Base-by-base conservation (phyloP, 73 alveolate species). In the Diophrys sp. region DNA sequence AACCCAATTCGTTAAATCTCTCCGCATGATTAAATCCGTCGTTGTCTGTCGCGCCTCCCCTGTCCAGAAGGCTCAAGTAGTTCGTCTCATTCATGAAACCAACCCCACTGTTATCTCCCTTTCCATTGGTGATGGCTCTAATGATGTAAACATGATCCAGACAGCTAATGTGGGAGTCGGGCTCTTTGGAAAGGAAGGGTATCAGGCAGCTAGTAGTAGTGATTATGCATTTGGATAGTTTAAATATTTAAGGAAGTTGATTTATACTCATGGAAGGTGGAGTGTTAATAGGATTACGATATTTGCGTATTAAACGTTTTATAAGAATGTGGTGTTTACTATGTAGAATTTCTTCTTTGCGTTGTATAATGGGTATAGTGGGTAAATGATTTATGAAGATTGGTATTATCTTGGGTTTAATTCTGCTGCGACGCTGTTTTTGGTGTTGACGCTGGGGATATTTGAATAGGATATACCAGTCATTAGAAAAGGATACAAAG, bases 51-150 rank as follows among this genome's bases (percentile, higher is more conserved):
- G 98, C 54, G 89, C 90, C 82, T 87, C 94, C 44, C 98, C 98
- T 2, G 81, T 85, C 26, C 94, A 97, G 82, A 97, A 97, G 80
- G 97, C 98, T n/a, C 93, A 93, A 68, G 96, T 97, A n/a, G 98
- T 97, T 28, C 77, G 84, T 78, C 89, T 97, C 31, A 88, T 95
- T 0, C 54, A 77, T 23, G 33, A 83, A 73, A 71, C 89, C 14
- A 89, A 84, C 74, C 87, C 87, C 14, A 68, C 67, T 57, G 91
- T 89, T 23, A 88, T 87, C 57, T 91, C 98, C 14, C 73, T 95
- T 70, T 96, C 98, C 14, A 95, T 96, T 30, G 99, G 99, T 1
- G 99, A 96, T 57, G 99, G 99, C n/a, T 98, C 98, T 27, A 96
- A 96, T 82, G 99, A 96, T 87, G 98, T 96, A 14, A 95, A 90